Conservation (phyloP, 768 basidiomycete genomes). For the Naganishia vishniacii region DNA sequence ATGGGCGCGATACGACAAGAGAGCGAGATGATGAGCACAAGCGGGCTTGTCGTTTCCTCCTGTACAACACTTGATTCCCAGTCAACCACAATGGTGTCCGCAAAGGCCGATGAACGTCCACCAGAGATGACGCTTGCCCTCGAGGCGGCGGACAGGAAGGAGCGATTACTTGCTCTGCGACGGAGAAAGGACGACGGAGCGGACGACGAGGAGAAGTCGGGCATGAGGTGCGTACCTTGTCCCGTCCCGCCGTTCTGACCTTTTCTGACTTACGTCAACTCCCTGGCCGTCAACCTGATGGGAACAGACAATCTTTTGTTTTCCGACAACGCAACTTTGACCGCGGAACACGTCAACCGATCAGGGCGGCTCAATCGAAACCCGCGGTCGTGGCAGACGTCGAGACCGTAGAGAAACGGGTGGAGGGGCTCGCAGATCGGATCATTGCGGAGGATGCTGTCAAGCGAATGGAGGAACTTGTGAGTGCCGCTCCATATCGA, state of each 20-base stretch:
- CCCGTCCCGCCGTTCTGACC: neutral
- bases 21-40: neutral
- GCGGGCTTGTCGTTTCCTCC: neutral
- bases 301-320: slow-evolving; percentile 29
- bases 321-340: slow-evolving; percentile 72
- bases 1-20: neutral
- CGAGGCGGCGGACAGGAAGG: slow-evolving; percentile 75
- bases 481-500: slow-evolving; percentile 49
- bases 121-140: slow-evolving; percentile 20
- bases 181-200: slow-evolving; percentile 63
- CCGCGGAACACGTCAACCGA: slow-evolving; percentile 59
- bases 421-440: slow-evolving; percentile 73
- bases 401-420: slow-evolving; percentile 82
- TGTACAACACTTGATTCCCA: neutral
- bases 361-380: slow-evolving; percentile 51
- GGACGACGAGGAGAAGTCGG: slow-evolving; percentile 42
- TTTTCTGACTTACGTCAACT: neutral
- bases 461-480: slow-evolving; percentile 78
- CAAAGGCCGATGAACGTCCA: slow-evolving; percentile 4
- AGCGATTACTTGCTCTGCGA: slow-evolving; percentile 69
- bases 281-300: slow-evolving; percentile 39
- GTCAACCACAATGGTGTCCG: neutral
- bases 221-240: slow-evolving; percentile 46
- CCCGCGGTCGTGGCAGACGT: slow-evolving; percentile 41
- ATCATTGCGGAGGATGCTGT: slow-evolving; percentile 84